Evolutionary conservation across 2,329 filamentous ascomycete species (phyloP), one percentile per base, ranked within the genome.

Genomic region (Aspergillus felis): DNA sequence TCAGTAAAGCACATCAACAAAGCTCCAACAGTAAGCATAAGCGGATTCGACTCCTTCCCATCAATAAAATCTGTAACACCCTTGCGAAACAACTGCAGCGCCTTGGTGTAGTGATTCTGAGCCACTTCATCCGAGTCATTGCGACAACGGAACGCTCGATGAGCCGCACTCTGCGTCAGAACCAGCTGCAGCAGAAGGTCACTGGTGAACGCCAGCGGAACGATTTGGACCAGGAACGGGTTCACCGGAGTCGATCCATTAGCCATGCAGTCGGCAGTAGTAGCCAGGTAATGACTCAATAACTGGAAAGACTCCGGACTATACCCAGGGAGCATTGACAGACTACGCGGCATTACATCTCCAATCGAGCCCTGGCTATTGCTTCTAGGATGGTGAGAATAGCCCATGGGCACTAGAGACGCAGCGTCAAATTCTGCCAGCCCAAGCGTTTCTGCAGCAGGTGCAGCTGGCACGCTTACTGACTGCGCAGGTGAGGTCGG

Each of bases 1-100:
- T 81, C 79, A 2, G 77, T 78, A 51, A 81, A 75, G 54, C 75
- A 79, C 62, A 81, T 72, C 9, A 80, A 73, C 9, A 81, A 66
- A 32, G 77, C 78, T 3, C 77, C 79, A 10, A 79, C 71, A 0
- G 77, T 74, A 20, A 81, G 61, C 49, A 77, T 71, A 2, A 81
- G 68, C 0, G 68, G 67, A 12, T 69, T 71, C 0, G 67, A 58
- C 38, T 71, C 68, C 47, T 66, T 70, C 2, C 68, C 69, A 22
- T 70, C 65, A 7, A 71, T 66, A 28, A 70, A 71, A 5, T 70
- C 68, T 1, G 62, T 69, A 3, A 70, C 68, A 1, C 66, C 68
- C 7, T 61, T 62, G 12, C 68, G 63, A 27, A 71, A 71, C 9
- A 70, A 55, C 25, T 65, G 66, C 14, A 71, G 62, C 0, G 68